Evolutionary conservation across 139 green algal species (phyloP), one percentile per base, ranked within the genome.

Genomic region (Gonium pectorale): DNA sequence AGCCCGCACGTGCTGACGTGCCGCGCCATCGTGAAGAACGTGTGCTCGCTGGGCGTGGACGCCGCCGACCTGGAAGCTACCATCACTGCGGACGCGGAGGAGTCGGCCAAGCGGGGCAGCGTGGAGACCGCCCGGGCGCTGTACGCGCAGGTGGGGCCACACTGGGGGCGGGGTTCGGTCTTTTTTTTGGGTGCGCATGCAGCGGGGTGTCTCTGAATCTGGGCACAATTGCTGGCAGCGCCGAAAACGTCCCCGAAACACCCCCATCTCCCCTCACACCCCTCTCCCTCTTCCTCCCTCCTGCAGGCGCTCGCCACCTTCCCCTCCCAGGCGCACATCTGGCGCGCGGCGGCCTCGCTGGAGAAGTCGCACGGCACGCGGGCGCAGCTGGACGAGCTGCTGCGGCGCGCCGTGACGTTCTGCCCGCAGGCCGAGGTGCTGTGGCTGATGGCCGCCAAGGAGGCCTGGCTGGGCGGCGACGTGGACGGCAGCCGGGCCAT

Each of bases 361-460:
- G 97, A 99, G 91, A 98, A 98, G 92, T 71, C 81, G 31, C 89
- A 96, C 60, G 97, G 97, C 77, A 96, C 51, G 19, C 63, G 63
- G 24, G 93, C 95, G 60, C 80, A 66, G 38, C 84, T 99, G 85
- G 95, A 99, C 74, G 94, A 87, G 37, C 77, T 99, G 81, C 91
- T 99, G 69, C 71, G 86, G 44, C 82, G 91, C 22, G 96, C 96
- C 31, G 95, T 98, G 15, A 93, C 89, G 43, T 97, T 97, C 90
- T 98, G 96, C 89, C 96, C 96, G 15, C 90, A 94, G 89, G 95
- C 94, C 33, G 96, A 99, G 90, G 92, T 98, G 77, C 90, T 99
- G 74, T 99, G 97, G 97, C 93, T 99, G 0, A 99, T 99, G 96
- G 94, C 91, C 0, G 97, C 97, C 46, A 99, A 99, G 91, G 95